Percentiles rank a stretch among this genome's conserved stretches.
These are phyloP conservation scores for Rhodomyrtus psidioides DNA, from an alignment of 441 rosid genomes.

Conservation along the genomic window DNA sequence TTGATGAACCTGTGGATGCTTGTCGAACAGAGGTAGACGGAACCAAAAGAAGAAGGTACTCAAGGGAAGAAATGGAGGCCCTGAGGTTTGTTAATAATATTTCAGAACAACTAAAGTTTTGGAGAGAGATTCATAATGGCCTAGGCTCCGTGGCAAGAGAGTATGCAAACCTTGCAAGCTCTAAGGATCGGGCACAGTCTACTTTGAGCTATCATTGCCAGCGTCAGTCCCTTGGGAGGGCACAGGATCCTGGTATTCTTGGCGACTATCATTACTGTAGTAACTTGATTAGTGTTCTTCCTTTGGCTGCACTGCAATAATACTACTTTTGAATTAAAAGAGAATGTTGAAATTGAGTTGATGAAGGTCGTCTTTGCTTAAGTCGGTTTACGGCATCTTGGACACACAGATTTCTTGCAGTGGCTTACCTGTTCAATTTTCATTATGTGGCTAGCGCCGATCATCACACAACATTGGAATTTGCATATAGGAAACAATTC, in stretches of 20 bases:
- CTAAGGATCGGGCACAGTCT: constrained; percentile 31
- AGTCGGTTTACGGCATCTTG: neutral
- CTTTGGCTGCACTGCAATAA: neutral
- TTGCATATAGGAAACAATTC: neutral
- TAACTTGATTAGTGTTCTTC: neutral
- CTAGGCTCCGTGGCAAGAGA: constrained; percentile 45
- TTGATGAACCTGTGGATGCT: constrained; percentile 3
- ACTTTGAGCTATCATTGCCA: constrained; percentile 19
- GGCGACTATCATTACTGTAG: constrained; percentile 22
- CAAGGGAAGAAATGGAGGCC: constrained; percentile 59
- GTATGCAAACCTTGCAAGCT: constrained; percentile 38
- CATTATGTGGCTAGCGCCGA: neutral
- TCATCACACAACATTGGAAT: neutral
- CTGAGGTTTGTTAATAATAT: constrained; percentile 55
- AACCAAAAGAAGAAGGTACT: constrained; percentile 31
- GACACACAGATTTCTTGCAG: neutral
- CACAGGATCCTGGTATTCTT: constrained; percentile 29
- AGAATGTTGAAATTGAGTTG: neutral
- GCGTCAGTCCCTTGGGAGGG: constrained; percentile 11
- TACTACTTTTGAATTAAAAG: neutral
- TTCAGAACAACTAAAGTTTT: constrained; percentile 46
- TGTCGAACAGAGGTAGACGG: constrained; percentile 13
- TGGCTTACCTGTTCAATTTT: neutral
- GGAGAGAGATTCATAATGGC: constrained; percentile 46
- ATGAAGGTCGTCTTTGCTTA: neutral